Evolutionary conservation across 2,329 filamentous ascomycete genomes (phyloP).

Genomic region (Geoglossum cookeanum): DNA sequence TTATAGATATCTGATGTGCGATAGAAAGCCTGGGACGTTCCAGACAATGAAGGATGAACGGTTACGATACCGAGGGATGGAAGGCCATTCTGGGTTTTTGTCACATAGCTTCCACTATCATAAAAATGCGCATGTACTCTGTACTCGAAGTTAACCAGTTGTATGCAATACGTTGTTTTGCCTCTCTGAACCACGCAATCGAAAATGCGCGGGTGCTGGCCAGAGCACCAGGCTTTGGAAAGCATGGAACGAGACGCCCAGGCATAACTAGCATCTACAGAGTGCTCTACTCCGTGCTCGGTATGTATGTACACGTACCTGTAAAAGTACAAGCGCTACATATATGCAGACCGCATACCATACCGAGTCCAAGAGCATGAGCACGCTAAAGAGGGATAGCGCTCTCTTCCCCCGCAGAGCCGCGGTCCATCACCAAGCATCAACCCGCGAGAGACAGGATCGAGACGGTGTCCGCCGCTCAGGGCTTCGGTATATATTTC

Average conservation of each 20-base stretch:
- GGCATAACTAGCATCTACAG: too few species aligned
- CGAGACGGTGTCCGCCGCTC: background rate
- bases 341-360: too few species aligned
- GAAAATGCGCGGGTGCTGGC: too few species aligned
- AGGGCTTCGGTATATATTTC: background rate
- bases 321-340: too few species aligned
- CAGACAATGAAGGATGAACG: background rate
- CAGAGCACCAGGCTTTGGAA: too few species aligned
- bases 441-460: background rate
- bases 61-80: background rate
- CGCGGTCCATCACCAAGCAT: background rate
- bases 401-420: background rate
- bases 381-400: background rate
- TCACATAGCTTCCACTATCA: background rate
- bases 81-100: background rate
- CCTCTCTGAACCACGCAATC: too few species aligned
- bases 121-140: background rate
- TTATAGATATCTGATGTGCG: background rate
- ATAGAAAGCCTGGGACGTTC: background rate
- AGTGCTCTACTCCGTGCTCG: too few species aligned
- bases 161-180: too few species aligned
- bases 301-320: too few species aligned
- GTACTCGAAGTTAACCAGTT: too few species aligned
- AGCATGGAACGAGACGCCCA: too few species aligned
- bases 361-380: too few species aligned